These are phyloP conservation scores for Alternaria rosae DNA, from an alignment of 2,329 filamentous ascomycete genomes.

Conservation along the genomic window DNA sequence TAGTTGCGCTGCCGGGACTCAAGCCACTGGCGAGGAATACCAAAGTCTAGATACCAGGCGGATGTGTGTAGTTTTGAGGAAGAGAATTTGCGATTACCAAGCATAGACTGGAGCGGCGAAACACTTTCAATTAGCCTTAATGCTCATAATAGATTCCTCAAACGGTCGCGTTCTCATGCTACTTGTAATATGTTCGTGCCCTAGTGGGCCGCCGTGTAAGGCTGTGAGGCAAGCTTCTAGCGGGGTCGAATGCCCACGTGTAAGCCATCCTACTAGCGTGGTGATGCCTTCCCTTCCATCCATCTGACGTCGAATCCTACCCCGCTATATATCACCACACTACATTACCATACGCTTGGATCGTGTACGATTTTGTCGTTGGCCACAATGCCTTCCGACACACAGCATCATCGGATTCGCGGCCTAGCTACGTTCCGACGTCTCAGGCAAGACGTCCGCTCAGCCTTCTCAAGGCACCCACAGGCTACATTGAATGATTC, in stretches of 20 bases:
- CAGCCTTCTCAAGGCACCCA: background rate
- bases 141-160: background rate
- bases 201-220: background rate
- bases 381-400: too few species aligned
- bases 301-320: too few species aligned
- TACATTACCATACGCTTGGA: too few species aligned
- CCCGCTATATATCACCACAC: background rate
- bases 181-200: background rate
- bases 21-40: constrained; percentile 19
- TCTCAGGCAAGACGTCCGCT: background rate
- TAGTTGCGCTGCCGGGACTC: constrained; percentile 28
- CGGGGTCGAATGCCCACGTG: background rate
- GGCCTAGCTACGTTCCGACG: background rate
- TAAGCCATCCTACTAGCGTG: background rate
- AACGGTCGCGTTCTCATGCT: too few species aligned
- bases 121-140: background rate
- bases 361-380: rapidly evolving
- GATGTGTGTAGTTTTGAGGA: too few species aligned
- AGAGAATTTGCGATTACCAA: too few species aligned
- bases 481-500: background rate
- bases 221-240: background rate
- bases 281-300: background rate
- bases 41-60: background rate
- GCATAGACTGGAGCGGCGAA: background rate
- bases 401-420: background rate